Conservation (phyloP, 1,284 basidiomycete genomes). For the Cryptococcus hybrid region DNA sequence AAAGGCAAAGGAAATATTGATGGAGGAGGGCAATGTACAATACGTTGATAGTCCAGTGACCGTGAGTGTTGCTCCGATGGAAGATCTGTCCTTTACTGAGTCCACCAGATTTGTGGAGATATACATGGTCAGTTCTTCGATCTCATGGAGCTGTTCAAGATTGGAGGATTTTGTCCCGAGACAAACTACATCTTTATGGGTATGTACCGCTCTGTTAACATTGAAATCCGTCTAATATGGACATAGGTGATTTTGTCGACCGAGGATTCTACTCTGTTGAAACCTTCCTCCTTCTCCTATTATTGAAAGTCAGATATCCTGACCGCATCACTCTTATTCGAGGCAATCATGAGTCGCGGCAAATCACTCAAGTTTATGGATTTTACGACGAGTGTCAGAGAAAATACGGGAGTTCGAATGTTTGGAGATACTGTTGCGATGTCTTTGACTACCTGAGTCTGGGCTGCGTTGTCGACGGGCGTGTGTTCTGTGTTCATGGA, state of each 20-base stretch:
- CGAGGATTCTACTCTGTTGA: constrained; percentile 97
- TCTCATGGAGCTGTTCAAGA: constrained; percentile 93
- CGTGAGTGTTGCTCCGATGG: constrained; percentile 55
- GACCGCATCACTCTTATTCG: constrained; percentile 96
- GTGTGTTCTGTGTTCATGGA: constrained; percentile 90
- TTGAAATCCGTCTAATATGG: not conserved
- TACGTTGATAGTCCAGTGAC: constrained; percentile 95
- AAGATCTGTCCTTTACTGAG: not conserved
- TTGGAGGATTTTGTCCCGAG: constrained; percentile 91
- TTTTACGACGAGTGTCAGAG: constrained; percentile 99
- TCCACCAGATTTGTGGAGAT: constrained; percentile 86
- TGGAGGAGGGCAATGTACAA: constrained; percentile 98
- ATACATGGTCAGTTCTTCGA: constrained; percentile 99
- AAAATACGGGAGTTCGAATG: constrained; percentile 93
- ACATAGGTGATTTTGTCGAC: constrained; percentile 84
- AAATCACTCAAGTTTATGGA: constrained; percentile 98
- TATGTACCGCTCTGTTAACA: constrained; percentile 50
- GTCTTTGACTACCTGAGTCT: constrained; percentile 97
- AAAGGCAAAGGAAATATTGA: constrained; percentile 92
- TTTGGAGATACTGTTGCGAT: constrained; percentile 98
- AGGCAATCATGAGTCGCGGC: constrained; percentile 98
- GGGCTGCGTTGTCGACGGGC: constrained; percentile 91
- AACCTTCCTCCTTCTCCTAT: constrained; percentile 90
- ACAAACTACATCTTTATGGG: constrained; percentile 99
- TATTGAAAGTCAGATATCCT: constrained; percentile 95